Percentiles rank a stretch among this genome's conserved stretches.
Conservation (phyloP, 208 protist species). For the Trypanosoma conorhini region DNA sequence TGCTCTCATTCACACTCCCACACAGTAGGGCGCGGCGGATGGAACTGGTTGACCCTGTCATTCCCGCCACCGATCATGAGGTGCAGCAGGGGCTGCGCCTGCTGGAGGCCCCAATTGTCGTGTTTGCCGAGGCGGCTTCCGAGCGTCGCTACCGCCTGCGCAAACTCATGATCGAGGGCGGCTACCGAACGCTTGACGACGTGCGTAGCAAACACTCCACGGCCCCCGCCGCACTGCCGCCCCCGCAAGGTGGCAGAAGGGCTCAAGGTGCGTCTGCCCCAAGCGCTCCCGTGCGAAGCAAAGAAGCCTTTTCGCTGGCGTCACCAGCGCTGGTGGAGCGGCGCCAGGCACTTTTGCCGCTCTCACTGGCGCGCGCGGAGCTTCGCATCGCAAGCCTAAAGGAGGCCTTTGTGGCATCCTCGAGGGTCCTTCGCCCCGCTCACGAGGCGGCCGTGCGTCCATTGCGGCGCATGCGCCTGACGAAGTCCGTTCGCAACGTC, state of each 20-base stretch:
- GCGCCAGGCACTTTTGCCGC: slow-evolving; percentile 49
- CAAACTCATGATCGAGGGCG: slow-evolving; percentile 29
- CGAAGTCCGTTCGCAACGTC: slow-evolving; percentile 83
- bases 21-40: slow-evolving; percentile 3
- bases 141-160: slow-evolving; percentile 27
- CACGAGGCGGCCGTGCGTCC: slow-evolving; percentile 37
- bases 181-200: slow-evolving; percentile 14
- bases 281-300: not conserved
- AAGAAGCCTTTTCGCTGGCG: slow-evolving; percentile 31
- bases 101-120: slow-evolving; percentile 24
- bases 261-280: not conserved
- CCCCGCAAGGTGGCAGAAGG: slow-evolving; percentile 6
- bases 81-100: slow-evolving; percentile 25
- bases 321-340: slow-evolving; percentile 40
- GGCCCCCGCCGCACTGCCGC: not conserved
- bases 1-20: not conserved
- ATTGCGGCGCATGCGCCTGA: slow-evolving; percentile 50
- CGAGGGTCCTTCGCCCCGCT: slow-evolving; percentile 24
- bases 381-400: slow-evolving; percentile 57
- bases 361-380: slow-evolving; percentile 46
- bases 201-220: slow-evolving; percentile 7
- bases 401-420: slow-evolving; percentile 46
- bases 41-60: slow-evolving; percentile 30
- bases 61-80: slow-evolving; percentile 29
- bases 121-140: slow-evolving; percentile 27